These are phyloP conservation scores for Rhynchosporium secalis DNA, from an alignment of 2,329 filamentous ascomycete genomes.

Conservation along the genomic window DNA sequence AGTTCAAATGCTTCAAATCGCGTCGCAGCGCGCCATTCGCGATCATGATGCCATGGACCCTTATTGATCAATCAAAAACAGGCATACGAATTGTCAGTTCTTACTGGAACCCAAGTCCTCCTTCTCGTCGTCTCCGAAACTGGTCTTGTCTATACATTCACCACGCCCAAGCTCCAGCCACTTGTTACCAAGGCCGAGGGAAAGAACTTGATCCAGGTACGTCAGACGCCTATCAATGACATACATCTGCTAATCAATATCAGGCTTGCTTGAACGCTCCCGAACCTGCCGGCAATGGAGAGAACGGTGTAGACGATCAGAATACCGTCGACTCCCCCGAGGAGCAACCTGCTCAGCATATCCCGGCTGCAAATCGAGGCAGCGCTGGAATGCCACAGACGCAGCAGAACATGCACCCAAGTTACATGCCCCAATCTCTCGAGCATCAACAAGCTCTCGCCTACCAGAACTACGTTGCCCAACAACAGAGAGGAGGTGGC, in stretches of 20 bases:
- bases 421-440: conserved; percentile 58
- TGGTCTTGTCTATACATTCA: conserved; percentile 96
- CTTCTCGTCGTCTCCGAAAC: conserved; percentile 97
- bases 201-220: conserved; percentile 97
- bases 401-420: conserved; percentile 60
- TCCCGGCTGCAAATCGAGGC: conserved; percentile 60
- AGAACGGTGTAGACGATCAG: conserved; percentile 76
- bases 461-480: conserved; percentile 80
- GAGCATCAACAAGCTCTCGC: conserved; percentile 76
- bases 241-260: conserved; percentile 39
- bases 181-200: conserved; percentile 97
- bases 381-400: conserved; percentile 64
- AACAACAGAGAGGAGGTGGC: conserved; percentile 68
- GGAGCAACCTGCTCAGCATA: conserved; percentile 75
- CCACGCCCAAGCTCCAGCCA: conserved; percentile 95
- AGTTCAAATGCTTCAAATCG: conserved; percentile 41
- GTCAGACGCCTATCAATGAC: conserved; percentile 14
- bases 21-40: conserved; percentile 32
- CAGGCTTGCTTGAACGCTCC: conserved; percentile 96
- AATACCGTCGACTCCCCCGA: conserved; percentile 88
- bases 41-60: conserved; percentile 22
- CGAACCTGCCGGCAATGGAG: conserved; percentile 77
- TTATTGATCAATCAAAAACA: conserved; percentile 44
- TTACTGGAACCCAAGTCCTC: conserved; percentile 96
- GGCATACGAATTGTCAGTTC: conserved; percentile 96